Conservation (phyloP, 495 filamentous ascomycete genomes). For the Neurospora sp. region DNA sequence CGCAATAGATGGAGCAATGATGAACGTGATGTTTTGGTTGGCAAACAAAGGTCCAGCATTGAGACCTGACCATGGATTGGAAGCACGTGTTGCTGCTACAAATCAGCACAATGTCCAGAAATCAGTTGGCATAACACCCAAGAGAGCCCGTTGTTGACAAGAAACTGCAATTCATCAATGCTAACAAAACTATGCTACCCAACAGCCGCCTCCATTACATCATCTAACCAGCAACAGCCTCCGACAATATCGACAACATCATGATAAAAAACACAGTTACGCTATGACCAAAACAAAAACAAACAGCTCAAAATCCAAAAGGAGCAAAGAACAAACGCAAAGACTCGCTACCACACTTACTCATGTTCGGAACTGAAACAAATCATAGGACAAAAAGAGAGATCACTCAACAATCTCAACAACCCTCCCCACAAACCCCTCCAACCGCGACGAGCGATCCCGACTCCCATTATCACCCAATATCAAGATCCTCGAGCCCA, state of each 20-base stretch:
- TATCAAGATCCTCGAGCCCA: constrained; percentile 68
- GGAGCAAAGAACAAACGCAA: constrained; percentile 2
- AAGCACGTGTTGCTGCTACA: not conserved
- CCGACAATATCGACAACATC: not conserved
- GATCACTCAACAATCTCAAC: constrained; percentile 42
- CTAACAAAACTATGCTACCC: not conserved
- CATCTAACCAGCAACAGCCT: not conserved
- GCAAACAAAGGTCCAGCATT: not conserved
- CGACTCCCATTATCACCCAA: constrained; percentile 41
- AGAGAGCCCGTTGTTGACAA: not conserved
- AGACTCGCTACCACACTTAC: not conserved
- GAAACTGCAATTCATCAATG: not conserved
- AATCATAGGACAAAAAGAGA: not conserved
- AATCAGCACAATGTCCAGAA: not conserved
- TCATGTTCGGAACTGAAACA: not conserved
- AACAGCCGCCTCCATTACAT: not conserved
- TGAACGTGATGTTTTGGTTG: not conserved
- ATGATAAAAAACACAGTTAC: not conserved
- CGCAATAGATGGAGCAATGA: not conserved
- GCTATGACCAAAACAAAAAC: not conserved
- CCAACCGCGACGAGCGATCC: constrained; percentile 48
- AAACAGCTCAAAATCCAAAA: not conserved
- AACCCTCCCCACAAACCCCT: constrained; percentile 55
- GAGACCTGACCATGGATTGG: not conserved
- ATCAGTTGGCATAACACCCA: not conserved